Evolutionary conservation across 2,329 filamentous ascomycete species (phyloP).

Genomic region (Alternaria infectoria): DNA sequence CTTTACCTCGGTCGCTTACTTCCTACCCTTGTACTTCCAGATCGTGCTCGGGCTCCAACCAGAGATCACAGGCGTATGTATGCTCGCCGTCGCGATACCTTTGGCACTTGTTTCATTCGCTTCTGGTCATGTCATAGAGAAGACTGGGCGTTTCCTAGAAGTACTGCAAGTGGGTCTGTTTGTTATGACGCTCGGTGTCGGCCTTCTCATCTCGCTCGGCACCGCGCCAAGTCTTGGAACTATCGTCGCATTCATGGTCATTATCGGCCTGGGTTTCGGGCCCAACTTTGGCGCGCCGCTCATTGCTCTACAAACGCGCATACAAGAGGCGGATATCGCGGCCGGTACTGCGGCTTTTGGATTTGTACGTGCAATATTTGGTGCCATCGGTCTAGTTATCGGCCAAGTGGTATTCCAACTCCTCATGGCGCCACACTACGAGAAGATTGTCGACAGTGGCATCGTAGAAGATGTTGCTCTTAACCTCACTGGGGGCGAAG

Average conservation of each 20-base stretch:
- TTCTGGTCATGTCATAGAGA: constrained; percentile 55
- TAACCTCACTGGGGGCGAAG: constrained; percentile 39
- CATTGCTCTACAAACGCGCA: constrained; percentile 63
- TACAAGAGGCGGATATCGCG: constrained; percentile 60
- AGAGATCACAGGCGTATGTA: constrained; percentile 60
- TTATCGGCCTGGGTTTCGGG: constrained; percentile 60
- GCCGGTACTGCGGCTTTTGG: constrained; percentile 60
- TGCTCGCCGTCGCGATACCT: constrained; percentile 63
- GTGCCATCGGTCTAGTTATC: constrained; percentile 57
- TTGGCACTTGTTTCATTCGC: constrained; percentile 55
- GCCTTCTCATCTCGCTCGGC: constrained; percentile 38
- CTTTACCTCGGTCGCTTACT: constrained; percentile 72
- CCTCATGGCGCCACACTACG: constrained; percentile 60
- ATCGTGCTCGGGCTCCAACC: constrained; percentile 66
- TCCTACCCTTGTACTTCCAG: constrained; percentile 77
- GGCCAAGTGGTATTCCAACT: constrained; percentile 61
- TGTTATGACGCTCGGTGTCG: constrained; percentile 44
- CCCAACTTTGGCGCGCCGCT: constrained; percentile 63
- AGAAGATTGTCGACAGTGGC: constrained; percentile 25
- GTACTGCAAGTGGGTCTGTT: constrained; percentile 41
- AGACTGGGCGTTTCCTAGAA: constrained; percentile 51
- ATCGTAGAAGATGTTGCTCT: constrained; percentile 26
- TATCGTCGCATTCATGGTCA: constrained; percentile 57
- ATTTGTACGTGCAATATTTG: constrained; percentile 55
- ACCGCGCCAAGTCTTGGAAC: constrained; percentile 19